Conservation (phyloP, 768 basidiomycete genomes). For the Fibroporia radiculosa region DNA sequence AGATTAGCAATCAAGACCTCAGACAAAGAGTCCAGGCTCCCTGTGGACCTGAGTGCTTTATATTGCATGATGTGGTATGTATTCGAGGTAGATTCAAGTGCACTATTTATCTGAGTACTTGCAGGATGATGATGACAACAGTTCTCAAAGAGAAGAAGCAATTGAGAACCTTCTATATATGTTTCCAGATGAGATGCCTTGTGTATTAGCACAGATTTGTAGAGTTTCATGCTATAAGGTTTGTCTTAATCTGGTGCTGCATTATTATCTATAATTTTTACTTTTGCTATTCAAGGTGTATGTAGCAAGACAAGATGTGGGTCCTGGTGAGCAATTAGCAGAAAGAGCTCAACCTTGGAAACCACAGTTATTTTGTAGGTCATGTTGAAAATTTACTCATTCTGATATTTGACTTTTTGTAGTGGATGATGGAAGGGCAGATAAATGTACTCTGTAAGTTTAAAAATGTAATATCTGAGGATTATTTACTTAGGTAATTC, state of each 20-base stretch:
- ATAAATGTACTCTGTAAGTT: neutral
- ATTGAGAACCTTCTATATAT: neutral
- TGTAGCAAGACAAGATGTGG: constrained; percentile 15
- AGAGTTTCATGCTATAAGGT: constrained; percentile 6
- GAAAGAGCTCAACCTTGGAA: too few species aligned
- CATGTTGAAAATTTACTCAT: neutral
- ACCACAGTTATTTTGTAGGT: constrained; percentile 2
- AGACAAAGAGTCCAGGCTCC: neutral
- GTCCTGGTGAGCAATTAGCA: constrained; percentile 12
- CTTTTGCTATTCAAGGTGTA: constrained; percentile 11
- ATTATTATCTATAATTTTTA: neutral
- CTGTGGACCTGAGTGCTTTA: constrained; percentile 1
- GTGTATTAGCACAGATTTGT: neutral
- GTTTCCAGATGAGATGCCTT: constrained; percentile 5
- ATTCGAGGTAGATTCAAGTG: neutral
- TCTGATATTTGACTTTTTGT: neutral
- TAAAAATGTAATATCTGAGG: neutral
- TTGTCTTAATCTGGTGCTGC: neutral
- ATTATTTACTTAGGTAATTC: neutral
- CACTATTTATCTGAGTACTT: neutral
- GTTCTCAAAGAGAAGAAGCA: neutral
- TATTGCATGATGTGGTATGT: neutral
- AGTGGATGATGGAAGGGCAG: neutral
- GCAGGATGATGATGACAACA: neutral
- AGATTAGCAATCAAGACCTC: neutral